Percentiles rank a stretch among this genome's conserved stretches.
These are phyloP conservation scores for Mycosarcoma mackinlayi DNA, from an alignment of 1,284 basidiomycete species.

Conservation along the genomic window DNA sequence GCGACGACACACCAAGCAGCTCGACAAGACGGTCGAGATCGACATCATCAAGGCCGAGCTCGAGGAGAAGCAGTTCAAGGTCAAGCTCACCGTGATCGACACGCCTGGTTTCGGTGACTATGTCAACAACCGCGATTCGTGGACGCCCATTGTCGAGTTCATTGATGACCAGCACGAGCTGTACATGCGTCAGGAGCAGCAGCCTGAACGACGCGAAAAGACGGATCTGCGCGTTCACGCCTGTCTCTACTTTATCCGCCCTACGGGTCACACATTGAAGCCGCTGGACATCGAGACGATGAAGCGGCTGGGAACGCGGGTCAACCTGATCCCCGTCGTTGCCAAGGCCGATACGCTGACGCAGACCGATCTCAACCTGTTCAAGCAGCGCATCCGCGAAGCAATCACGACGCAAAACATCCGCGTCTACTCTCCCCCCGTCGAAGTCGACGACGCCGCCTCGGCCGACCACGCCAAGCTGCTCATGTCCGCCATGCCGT, in stretches of 20 bases:
- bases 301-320: slow-evolving; percentile 94
- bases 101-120: slow-evolving; percentile 99
- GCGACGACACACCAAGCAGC: slow-evolving; percentile 91
- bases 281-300: slow-evolving; percentile 99
- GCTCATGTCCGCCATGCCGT: slow-evolving; percentile 86
- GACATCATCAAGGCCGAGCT: slow-evolving; percentile 76
- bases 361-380: slow-evolving; percentile 86
- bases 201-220: slow-evolving; percentile 91
- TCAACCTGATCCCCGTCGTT: slow-evolving; percentile 97
- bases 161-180: slow-evolving; percentile 99
- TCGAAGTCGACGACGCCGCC: slow-evolving; percentile 89
- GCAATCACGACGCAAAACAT: slow-evolving; percentile 91
- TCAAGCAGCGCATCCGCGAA: slow-evolving; percentile 94
- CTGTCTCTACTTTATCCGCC: slow-evolving; percentile 96
- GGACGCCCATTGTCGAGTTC: slow-evolving; percentile 98
- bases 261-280: slow-evolving; percentile 96
- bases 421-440: slow-evolving; percentile 90
- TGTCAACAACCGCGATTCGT: slow-evolving; percentile 97
- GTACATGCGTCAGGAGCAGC: slow-evolving; percentile 99
- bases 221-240: slow-evolving; percentile 95
- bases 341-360: slow-evolving; percentile 97
- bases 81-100: slow-evolving; percentile 98
- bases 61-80: slow-evolving; percentile 98
- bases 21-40: slow-evolving; percentile 96
- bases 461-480: slow-evolving; percentile 88